Conservation (phyloP, 176 grass and related monocot genomes). For the Oryza coarctata region DNA sequence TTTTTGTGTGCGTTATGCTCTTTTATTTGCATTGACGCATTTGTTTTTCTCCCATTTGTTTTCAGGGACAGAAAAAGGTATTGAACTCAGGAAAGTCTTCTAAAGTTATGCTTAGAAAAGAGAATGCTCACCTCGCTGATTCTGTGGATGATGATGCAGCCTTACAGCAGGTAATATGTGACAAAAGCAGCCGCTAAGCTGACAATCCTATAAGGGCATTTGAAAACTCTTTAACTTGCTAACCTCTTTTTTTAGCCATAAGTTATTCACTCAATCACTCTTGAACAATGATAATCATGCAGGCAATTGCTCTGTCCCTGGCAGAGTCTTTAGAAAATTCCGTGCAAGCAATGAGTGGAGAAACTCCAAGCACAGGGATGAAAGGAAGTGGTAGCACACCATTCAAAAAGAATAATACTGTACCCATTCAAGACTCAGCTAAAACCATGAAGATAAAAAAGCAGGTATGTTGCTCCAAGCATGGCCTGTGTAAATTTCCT, state of each 20-base stretch:
- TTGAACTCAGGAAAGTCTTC: conserved; percentile 38
- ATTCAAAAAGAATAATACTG: conserved; percentile 32
- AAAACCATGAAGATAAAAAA: conserved; percentile 57
- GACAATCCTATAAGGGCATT: neutral
- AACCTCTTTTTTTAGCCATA: neutral
- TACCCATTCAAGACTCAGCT: conserved; percentile 28
- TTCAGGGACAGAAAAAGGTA: conserved; percentile 59
- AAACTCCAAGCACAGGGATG: conserved; percentile 14
- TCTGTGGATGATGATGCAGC: conserved; percentile 58
- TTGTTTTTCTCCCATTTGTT: neutral
- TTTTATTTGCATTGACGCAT: neutral
- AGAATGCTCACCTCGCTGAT: conserved; percentile 29
- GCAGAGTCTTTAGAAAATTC: conserved; percentile 36
- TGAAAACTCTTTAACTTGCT: neutral
- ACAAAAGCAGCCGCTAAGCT: neutral
- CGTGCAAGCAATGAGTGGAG: neutral
- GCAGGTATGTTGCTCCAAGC: conserved; percentile 36
- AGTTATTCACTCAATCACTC: neutral
- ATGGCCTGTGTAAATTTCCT: neutral
- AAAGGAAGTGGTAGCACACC: conserved; percentile 35
- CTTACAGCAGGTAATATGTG: conserved; percentile 63
- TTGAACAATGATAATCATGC: conserved; percentile 28
- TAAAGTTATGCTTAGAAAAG: conserved; percentile 28
- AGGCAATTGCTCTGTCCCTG: conserved; percentile 90
- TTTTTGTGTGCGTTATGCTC: neutral